Evolutionary conservation across 140 eudicot genomes (phyloP).

Genomic region (Stevia rebaudiana): DNA sequence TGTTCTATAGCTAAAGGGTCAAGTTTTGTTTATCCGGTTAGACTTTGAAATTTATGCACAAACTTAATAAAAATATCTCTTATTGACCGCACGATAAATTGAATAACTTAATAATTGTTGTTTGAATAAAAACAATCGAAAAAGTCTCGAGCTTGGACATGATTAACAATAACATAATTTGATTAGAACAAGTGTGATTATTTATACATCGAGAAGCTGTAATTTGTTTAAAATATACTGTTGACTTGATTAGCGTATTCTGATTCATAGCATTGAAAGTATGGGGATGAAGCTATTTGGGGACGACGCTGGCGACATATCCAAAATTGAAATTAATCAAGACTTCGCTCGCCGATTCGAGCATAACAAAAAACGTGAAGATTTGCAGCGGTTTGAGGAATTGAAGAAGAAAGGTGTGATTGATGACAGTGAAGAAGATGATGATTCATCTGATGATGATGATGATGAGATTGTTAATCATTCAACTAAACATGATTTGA

Average conservation of each 20-base stretch:
- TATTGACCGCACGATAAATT: too few species aligned
- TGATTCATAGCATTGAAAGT: slow-evolving; percentile 7
- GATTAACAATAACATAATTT: background rate
- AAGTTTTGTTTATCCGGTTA: too few species aligned
- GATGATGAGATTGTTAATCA: slow-evolving; percentile 36
- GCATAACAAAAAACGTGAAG: slow-evolving; percentile 85
- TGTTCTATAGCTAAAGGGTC: too few species aligned
- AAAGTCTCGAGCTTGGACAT: background rate
- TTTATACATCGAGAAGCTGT: background rate
- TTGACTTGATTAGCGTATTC: background rate
- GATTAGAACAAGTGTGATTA: background rate
- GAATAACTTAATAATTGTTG: too few species aligned
- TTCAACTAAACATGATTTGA: slow-evolving; percentile 38
- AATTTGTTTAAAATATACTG: background rate
- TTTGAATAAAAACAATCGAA: too few species aligned
- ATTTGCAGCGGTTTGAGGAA: slow-evolving; percentile 59
- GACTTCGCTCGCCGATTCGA: slow-evolving; percentile 64
- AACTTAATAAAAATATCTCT: too few species aligned
- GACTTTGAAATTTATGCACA: too few species aligned
- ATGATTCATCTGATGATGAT: slow-evolving; percentile 35
- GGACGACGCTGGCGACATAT: slow-evolving; percentile 36
- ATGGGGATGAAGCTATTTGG: slow-evolving; percentile 55
- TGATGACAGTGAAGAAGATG: slow-evolving; percentile 36
- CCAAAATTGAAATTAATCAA: slow-evolving; percentile 52
- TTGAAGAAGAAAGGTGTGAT: slow-evolving; percentile 61